Conservation (phyloP, 257 asterid species). For the Plantago ovata region DNA sequence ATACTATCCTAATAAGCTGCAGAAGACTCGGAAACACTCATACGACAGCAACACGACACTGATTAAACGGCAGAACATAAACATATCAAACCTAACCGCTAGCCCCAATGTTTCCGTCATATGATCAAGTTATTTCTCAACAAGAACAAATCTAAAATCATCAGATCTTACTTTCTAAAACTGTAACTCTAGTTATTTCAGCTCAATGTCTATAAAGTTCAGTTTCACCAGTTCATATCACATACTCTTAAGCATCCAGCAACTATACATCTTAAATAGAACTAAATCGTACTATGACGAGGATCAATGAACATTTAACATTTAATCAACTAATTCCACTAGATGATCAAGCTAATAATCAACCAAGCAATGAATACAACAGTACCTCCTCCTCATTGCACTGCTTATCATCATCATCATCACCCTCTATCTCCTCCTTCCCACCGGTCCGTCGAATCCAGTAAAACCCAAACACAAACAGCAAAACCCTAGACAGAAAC, state of each 20-base stretch:
- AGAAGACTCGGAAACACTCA: no score
- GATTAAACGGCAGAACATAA: no score
- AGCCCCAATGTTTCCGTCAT: no score
- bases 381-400: slow-evolving; percentile 36
- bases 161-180: not conserved
- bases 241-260: no score
- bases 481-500: slow-evolving; percentile 59
- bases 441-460: slow-evolving; percentile 43
- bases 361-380: not conserved
- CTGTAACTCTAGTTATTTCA: no score
- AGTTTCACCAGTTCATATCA: not conserved
- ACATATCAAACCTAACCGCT: no score
- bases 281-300: not conserved
- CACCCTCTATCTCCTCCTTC: slow-evolving; percentile 15
- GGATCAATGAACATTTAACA: not conserved
- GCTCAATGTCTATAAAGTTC: not conserved
- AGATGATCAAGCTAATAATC: not conserved
- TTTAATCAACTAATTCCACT: not conserved
- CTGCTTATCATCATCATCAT: slow-evolving; percentile 22
- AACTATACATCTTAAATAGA: not conserved
- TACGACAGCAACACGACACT: no score
- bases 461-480: slow-evolving; percentile 81
- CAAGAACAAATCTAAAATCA: not conserved
- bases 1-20: no score
- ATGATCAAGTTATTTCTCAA: no score